Conservation (phyloP, 352 stramenopile genomes). For the Phytophthora boehmeriae region DNA sequence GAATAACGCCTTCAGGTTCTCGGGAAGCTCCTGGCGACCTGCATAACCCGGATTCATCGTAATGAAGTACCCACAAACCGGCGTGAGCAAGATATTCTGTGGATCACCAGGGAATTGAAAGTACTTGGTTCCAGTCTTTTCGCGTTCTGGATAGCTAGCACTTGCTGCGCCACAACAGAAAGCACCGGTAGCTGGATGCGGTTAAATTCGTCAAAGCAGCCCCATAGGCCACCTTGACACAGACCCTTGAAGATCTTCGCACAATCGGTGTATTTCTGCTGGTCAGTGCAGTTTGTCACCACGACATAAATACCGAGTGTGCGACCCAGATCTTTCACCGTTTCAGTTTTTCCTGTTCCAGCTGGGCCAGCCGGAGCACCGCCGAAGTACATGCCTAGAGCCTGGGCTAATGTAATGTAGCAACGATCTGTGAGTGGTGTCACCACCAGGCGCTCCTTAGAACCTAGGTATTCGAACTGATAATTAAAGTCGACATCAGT, state of each 20-base stretch:
- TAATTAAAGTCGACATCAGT: slow-evolving; percentile 99
- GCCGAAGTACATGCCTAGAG: slow-evolving; percentile 98
- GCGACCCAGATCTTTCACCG: slow-evolving; percentile 96
- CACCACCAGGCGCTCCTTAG: slow-evolving; percentile 97
- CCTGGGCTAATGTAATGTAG: slow-evolving; percentile 98
- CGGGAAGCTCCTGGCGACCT: slow-evolving; percentile 96
- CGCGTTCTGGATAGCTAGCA: slow-evolving; percentile 97
- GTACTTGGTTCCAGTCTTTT: slow-evolving; percentile 96
- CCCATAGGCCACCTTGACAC: slow-evolving; percentile 96
- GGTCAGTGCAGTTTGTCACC: slow-evolving; percentile 97
- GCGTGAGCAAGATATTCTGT: slow-evolving; percentile 96
- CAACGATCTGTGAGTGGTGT: slow-evolving; percentile 97
- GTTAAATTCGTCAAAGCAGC: slow-evolving; percentile 99
- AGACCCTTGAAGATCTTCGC: slow-evolving; percentile 99
- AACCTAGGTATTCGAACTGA: slow-evolving; percentile 98
- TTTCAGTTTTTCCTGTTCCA: slow-evolving; percentile 97
- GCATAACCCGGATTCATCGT: slow-evolving; percentile 99
- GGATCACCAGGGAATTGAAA: slow-evolving; percentile 98
- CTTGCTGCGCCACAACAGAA: slow-evolving; percentile 97
- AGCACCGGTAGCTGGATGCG: slow-evolving; percentile 96
- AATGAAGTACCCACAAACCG: slow-evolving; percentile 98
- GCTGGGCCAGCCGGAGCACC: slow-evolving; percentile 94
- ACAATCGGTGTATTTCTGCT: slow-evolving; percentile 98
- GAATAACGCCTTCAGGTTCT: slow-evolving; percentile 98
- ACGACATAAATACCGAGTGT: slow-evolving; percentile 97